A percentile compares a stretch with the other conserved stretches of the same genome.
phyloP scores from a whole-genome alignment of 192 early-diverging fungal species.

The Umbelopsis sp. region DNA sequence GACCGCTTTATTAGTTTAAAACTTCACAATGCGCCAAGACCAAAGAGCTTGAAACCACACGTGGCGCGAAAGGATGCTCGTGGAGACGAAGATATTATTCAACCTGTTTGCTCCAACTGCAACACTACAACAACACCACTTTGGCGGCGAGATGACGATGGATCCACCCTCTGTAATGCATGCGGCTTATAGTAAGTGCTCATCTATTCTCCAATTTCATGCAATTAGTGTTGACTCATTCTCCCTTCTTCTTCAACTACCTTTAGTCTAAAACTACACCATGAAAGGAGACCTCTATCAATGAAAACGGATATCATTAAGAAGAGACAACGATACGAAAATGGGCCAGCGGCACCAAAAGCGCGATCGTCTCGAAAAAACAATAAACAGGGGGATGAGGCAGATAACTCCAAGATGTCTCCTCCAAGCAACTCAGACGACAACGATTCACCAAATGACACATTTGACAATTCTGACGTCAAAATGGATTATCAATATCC shows the following conservation, averaged over 20 bases:
- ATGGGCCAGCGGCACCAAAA: conserved; percentile 8
- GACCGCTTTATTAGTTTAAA: conserved; percentile 50
- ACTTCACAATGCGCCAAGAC: conserved; percentile 82
- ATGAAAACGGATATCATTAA: conserved; percentile 36
- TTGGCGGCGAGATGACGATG: conserved; percentile 78
- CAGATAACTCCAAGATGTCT: conserved; percentile 5
- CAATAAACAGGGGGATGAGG: neutral
- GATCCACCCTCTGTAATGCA: conserved; percentile 58
- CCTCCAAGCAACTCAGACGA: neutral
- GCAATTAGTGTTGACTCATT: neutral
- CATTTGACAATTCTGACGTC: neutral
- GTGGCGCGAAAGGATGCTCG: conserved; percentile 57
- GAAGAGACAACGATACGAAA: conserved; percentile 30
- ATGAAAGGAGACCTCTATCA: conserved; percentile 32
- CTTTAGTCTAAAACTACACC: conserved; percentile 34
- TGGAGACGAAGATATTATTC: conserved; percentile 43
- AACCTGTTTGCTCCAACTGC: conserved; percentile 68
- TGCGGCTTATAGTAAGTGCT: conserved; percentile 59
- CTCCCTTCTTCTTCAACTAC: neutral
- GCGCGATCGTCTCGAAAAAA: neutral
- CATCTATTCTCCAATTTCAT: neutral
- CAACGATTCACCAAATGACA: neutral
- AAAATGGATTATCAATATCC: neutral
- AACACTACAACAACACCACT: conserved; percentile 85
- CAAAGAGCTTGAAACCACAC: conserved; percentile 77